A percentile compares a stretch with the other conserved stretches of the same genome.
phyloP scores from a whole-genome alignment of 345 rosid genomes.

The Aquilaria yunnanensis region DNA sequence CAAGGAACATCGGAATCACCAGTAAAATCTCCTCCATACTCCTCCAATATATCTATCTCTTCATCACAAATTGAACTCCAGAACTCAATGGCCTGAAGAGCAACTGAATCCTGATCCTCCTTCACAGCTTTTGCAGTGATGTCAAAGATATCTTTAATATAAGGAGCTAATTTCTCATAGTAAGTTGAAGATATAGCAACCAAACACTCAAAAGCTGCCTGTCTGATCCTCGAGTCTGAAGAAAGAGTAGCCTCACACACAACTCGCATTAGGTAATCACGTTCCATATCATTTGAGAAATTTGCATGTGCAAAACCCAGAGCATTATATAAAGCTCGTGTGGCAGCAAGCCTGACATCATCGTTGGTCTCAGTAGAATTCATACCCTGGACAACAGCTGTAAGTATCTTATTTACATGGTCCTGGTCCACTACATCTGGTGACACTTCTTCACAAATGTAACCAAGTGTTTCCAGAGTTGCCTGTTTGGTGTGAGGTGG shows the following conservation, averaged over 20 bases:
- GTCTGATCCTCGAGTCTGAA: constrained; percentile 50
- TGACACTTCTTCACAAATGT: constrained; percentile 70
- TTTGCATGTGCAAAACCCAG: constrained; percentile 69
- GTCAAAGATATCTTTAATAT: constrained; percentile 49
- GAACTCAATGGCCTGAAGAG: constrained; percentile 63
- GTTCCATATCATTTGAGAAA: constrained; percentile 60
- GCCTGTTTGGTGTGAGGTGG: constrained; percentile 68
- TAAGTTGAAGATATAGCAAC: constrained; percentile 62
- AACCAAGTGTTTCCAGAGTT: constrained; percentile 73
- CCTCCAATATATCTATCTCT: constrained; percentile 55
- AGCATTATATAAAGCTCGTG: constrained; percentile 52
- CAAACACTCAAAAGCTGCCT: constrained; percentile 61
- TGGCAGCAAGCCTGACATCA: constrained; percentile 65
- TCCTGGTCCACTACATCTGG: constrained; percentile 71
- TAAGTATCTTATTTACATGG: constrained; percentile 71
- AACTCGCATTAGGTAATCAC: constrained; percentile 63
- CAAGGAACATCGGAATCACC: constrained; percentile 35
- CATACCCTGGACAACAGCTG: constrained; percentile 68
- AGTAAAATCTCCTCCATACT: constrained; percentile 29
- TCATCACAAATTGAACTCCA: constrained; percentile 72
- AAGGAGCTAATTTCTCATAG: constrained; percentile 27
- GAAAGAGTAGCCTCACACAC: constrained; percentile 60
- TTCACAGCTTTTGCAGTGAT: constrained; percentile 56
- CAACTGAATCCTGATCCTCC: constrained; percentile 59
- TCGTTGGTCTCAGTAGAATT: constrained; percentile 45